Evolutionary conservation across 495 filamentous ascomycete genomes (phyloP), one percentile per base, ranked within the genome.

Genomic region (Annulohypoxylon maeteangense): DNA sequence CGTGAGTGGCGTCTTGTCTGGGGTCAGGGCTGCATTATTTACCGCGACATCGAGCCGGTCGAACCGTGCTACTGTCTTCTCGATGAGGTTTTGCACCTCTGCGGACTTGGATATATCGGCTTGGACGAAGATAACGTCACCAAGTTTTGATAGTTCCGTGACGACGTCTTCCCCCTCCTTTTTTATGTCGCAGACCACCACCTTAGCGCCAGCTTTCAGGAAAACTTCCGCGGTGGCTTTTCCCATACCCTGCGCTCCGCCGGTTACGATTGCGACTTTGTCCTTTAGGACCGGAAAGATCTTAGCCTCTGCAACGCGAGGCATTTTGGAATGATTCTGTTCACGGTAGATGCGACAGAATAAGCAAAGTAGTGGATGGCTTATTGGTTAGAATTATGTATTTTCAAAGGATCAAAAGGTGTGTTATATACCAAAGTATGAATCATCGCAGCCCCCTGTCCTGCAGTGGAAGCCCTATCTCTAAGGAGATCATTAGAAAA

Each of bases 11-110:
- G 83, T 11, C 83, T 88, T 14, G 85, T 88, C 20, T 84, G 87
- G 81, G 88, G 87, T 90, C 12, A 92, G 81, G 1, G 90, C 90
- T 0, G 90, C 90, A 70, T 92, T 91, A 75, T 87, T 90, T 16
- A 92, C 84, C 58, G 90, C 90, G 11, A 90, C 80, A 68, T 92
- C 88, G 1, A 92, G 76, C 12, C 82, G 76, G 1, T 78, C 78
- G 70, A 88, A 92, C 5, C 68, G 70, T 34, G 83, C 77, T 2
- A 87, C 85, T 0, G 83, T 84, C 62, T 80, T 69, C n/a, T 75
- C 64, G 38, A 90, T 74, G 11, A 67, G 77, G 20, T 67, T 61
- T 8, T 65, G 65, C 53, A 83, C 71, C 10, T 78, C 76, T 2
- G 58, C 57, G 2, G 57, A 54, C 34, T 62, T 74, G 4, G 71